A percentile compares a stretch with the other conserved stretches of the same genome.
Conservation (phyloP, 2,329 filamentous ascomycete species). For the Claviceps capensis region DNA sequence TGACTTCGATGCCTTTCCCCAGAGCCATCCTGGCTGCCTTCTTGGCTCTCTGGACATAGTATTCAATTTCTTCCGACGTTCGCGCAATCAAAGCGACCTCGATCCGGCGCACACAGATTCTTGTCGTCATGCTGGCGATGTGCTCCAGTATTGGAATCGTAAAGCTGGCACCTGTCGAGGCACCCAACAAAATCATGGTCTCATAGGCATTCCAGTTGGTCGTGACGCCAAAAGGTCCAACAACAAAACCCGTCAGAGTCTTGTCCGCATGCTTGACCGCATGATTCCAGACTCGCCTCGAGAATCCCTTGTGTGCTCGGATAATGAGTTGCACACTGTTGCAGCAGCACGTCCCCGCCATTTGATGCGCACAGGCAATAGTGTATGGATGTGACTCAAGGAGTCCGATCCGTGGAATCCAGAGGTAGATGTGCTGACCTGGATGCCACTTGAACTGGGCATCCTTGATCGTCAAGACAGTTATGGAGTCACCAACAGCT, state of each 20-base stretch:
- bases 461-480: constrained; percentile 44
- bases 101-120: constrained; percentile 36
- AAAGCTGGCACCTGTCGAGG: constrained; percentile 50
- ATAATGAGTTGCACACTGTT: constrained; percentile 47
- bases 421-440: constrained; percentile 48
- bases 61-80: constrained; percentile 38
- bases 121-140: constrained; percentile 26
- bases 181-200: constrained; percentile 44
- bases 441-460: constrained; percentile 45
- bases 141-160: constrained; percentile 45
- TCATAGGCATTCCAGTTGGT: constrained; percentile 45
- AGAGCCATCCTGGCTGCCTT: constrained; percentile 28
- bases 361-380: constrained; percentile 40
- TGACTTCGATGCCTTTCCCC: constrained; percentile 32
- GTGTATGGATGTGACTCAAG: constrained; percentile 49
- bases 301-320: constrained; percentile 42
- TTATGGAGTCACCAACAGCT: constrained; percentile 36
- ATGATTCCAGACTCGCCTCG: constrained; percentile 34
- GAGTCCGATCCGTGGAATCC: constrained; percentile 39
- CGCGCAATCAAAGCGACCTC: constrained; percentile 39
- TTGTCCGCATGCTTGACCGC: constrained; percentile 24
- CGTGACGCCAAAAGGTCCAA: constrained; percentile 42
- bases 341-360: constrained; percentile 38
- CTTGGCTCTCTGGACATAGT: constrained; percentile 36
- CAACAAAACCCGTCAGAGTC: constrained; percentile 29